Percentiles rank a stretch among this genome's conserved stretches.
Conservation (phyloP, 176 grass and related monocot species). For the Triticum timopheevii region DNA sequence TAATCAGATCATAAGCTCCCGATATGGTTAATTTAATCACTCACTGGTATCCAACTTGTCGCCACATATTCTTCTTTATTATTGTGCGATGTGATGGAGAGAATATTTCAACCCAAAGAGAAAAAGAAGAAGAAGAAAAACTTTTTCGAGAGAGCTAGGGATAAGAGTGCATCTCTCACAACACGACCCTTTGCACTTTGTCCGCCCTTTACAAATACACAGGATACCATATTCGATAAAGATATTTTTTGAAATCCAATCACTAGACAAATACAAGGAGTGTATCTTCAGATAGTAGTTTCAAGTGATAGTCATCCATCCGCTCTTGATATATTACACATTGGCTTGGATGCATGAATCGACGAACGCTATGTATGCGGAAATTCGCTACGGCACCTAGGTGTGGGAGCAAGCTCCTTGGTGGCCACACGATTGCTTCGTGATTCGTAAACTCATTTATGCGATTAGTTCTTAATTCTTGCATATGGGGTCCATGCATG, state of each 20-base stretch:
- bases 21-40: slow-evolving; percentile 8
- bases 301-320: background rate
- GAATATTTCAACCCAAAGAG: slow-evolving; percentile 46
- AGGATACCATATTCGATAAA: slow-evolving; percentile 41
- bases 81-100: slow-evolving; percentile 48
- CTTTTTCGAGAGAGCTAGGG: background rate
- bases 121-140: background rate
- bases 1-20: background rate
- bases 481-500: no score
- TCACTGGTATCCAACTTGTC: slow-evolving; percentile 28
- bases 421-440: no score
- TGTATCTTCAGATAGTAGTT: background rate
- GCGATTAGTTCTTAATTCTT: no score
- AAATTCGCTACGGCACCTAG: no score
- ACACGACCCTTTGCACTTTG: slow-evolving; percentile 34
- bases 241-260: slow-evolving; percentile 25
- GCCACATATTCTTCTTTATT: slow-evolving; percentile 56
- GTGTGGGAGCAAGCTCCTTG: no score
- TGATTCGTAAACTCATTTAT: no score
- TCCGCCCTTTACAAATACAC: slow-evolving; percentile 33
- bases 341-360: background rate
- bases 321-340: background rate
- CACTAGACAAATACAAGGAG: background rate
- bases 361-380: background rate
- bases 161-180: slow-evolving; percentile 48